Conservation (phyloP, 441 rosid species). For the Brassica hybrid region DNA sequence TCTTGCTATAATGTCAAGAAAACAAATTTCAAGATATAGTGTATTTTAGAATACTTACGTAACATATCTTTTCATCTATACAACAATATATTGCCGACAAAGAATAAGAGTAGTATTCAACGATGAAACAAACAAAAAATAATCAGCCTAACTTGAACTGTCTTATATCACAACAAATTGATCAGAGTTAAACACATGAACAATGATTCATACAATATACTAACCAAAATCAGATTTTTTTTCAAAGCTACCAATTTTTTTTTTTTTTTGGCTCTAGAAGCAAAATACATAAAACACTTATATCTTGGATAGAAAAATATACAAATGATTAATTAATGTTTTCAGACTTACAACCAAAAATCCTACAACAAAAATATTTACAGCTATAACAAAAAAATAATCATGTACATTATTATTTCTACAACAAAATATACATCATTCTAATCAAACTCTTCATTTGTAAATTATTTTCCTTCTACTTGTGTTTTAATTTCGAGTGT, state of each 20-base stretch:
- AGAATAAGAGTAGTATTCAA: not conserved
- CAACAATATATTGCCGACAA: not conserved
- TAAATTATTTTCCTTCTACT: not conserved
- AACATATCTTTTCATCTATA: not conserved
- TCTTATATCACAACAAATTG: not conserved
- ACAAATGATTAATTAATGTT: too few species aligned
- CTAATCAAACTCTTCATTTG: not conserved
- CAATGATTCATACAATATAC: not conserved
- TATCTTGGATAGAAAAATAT: not conserved
- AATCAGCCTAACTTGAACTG: not conserved
- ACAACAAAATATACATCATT: not conserved
- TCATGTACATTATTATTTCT: not conserved
- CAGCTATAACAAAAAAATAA: too few species aligned
- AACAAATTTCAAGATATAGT: too few species aligned
- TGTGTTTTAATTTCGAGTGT: not conserved
- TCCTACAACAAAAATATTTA: too few species aligned
- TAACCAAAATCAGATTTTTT: not conserved
- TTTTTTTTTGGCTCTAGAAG: too few species aligned
- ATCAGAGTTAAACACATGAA: not conserved
- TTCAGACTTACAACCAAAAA: too few species aligned
- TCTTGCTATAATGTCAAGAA: too few species aligned
- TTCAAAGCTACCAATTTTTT: not conserved
- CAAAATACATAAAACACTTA: not conserved
- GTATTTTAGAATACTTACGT: not conserved
- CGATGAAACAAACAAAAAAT: not conserved